Evolutionary conservation across 1,284 basidiomycete genomes (phyloP), one percentile per base, ranked within the genome.

Genomic region (Pisolithus thermaeus): DNA sequence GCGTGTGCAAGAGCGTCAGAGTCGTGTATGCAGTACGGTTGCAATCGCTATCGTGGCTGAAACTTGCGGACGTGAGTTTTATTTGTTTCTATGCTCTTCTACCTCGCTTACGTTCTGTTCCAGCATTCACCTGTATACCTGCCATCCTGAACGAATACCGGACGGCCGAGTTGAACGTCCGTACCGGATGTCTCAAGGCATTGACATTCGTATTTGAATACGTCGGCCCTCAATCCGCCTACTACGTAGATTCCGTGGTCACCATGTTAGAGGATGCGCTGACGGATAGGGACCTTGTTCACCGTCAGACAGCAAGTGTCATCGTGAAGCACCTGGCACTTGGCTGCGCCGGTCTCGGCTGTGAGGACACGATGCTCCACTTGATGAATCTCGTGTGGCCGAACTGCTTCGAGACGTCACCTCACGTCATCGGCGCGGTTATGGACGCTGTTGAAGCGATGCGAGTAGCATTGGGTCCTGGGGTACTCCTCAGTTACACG

Each of bases 121-220:
- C 56, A 87, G 87, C 97, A 8, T 99, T 99, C 79, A 99, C 96
- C 0, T 98, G 95, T 71, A 97, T 99, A 56, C 97, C 97, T 3
- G 97, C 97, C 30, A 97, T 99, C 61, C 79, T 99, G 42, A 98
- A 98, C 73, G 97, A 99, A 69, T 99, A 99, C 71, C 88, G 96
- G 47, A 99, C 96, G 2, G 91, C 91, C 1, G 97, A 99, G 67
- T 80, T 99, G 56, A 99, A 99, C 69, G 97, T 99, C 42, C 89
- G 97, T 50, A 99, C 96, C n/a, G 97, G 97, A 56, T 99, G 96
- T 81, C 78, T 99, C 56, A 99, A 99, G 70, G 95, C 97, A 1
- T 79, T 99, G 27, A 94, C 95, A 4, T 99, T 97, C 78, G 89
- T 99, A 54, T 99, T 99, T 66, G 97, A 99, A 77, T 99, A 99